Evolutionary conservation across 2,329 filamentous ascomycete genomes (phyloP).

Genomic region (Echinosphaeria canescens): DNA sequence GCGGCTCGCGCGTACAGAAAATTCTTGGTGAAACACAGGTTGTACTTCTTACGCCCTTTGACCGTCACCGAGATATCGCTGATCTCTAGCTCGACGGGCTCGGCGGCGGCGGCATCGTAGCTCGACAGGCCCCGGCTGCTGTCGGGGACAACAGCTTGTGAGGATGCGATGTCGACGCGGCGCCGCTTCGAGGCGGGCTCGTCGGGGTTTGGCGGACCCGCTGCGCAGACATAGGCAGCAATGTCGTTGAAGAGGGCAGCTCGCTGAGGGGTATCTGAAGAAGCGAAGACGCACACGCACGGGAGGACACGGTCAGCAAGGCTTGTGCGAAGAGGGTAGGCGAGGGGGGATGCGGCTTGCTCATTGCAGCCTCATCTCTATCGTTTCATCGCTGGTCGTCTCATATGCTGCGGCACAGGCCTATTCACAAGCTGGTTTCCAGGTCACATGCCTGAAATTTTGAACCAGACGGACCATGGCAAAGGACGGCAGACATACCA

Average conservation of each 20-base stretch:
- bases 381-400: too few relatives aligned
- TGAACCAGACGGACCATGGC: neutral
- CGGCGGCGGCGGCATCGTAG: conserved; percentile 16
- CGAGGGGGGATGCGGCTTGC: too few relatives aligned
- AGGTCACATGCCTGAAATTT: too few relatives aligned
- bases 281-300: too few relatives aligned
- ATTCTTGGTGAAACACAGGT: conserved; percentile 36
- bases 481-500: conserved; percentile 15
- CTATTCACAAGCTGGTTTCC: too few relatives aligned
- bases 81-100: conserved; percentile 32
- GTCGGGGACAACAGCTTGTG: conserved; percentile 8
- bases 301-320: neutral
- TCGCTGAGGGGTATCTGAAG: conserved; percentile 24
- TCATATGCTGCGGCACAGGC: too few relatives aligned
- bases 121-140: conserved; percentile 4
- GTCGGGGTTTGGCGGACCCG: conserved; percentile 10
- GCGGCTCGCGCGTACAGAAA: conserved; percentile 34
- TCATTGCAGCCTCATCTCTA: too few relatives aligned
- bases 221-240: conserved; percentile 22
- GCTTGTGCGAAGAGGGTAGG: too few relatives aligned
- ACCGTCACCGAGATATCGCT: conserved; percentile 47
- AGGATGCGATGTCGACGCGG: conserved; percentile 18
- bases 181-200: conserved; percentile 26
- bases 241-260: conserved; percentile 34
- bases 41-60: conserved; percentile 46